Percentiles rank a stretch among this genome's conserved stretches.
These are phyloP conservation scores for Dictyostelium intermedium DNA, from an alignment of 78 protist species.

Conservation along the genomic window DNA sequence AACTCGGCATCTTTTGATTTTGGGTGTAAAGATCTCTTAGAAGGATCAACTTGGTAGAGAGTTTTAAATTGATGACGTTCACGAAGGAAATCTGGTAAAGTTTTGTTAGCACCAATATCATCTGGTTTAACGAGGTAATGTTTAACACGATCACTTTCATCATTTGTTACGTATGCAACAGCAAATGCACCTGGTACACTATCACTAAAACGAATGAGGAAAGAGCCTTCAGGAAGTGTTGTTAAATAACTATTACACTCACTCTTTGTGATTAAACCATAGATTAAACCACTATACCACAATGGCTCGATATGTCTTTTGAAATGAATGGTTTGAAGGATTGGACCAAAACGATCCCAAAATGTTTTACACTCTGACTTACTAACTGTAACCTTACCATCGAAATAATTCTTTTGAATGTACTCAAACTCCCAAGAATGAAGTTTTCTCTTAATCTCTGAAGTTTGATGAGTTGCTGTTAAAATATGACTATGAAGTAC, in stretches of 20 bases:
- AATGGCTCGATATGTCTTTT: conserved; percentile 74
- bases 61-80: conserved; percentile 54
- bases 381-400: conserved; percentile 3
- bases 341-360: conserved; percentile 81
- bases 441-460: conserved; percentile 38
- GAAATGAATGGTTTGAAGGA: conserved; percentile 69
- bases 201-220: conserved; percentile 76
- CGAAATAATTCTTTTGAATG: conserved; percentile 61
- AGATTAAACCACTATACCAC: conserved; percentile 70
- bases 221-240: conserved; percentile 40
- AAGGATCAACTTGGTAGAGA: conserved; percentile 55
- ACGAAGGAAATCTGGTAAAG: conserved; percentile 69
- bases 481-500: conserved; percentile 60
- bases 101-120: conserved; percentile 80
- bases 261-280: conserved; percentile 65
- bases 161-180: conserved; percentile 78
- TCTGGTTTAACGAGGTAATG: conserved; percentile 78
- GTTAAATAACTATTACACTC: conserved; percentile 48
- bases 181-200: conserved; percentile 78
- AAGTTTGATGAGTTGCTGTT: conserved; percentile 60
- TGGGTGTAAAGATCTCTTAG: conserved; percentile 25
- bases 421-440: conserved; percentile 75
- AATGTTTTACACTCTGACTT: conserved; percentile 55
- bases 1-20: conserved; percentile 38
- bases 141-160: conserved; percentile 73